Evolutionary conservation across 805 yeast genomes (phyloP), one percentile per base, ranked within the genome.

Genomic region (Hanseniaspora osmophila): DNA sequence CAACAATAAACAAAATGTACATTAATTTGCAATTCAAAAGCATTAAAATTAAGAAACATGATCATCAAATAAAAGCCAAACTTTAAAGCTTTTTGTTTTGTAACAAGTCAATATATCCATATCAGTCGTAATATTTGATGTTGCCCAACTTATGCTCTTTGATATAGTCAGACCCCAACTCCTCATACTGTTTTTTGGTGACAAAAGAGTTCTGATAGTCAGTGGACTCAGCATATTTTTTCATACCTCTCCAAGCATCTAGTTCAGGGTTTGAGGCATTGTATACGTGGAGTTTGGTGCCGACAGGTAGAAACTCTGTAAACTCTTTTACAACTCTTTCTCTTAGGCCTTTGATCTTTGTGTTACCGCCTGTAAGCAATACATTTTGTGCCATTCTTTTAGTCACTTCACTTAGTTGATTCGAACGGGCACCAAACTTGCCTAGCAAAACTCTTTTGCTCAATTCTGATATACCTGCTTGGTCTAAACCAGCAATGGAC

Each of bases 181-280:
- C 98, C 40, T 80, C 81, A 57, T 86, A 92, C 50, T 88, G 95
- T 46, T 70, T 63, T 51, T 71, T 75, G 0, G 92, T 72, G 19
- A 90, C 67, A 48, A 70, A 76, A 10, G 75, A 65, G 1, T 63
- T 52, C 27, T 66, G 54, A 35, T 72, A 69, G 15, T 69, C 75
- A 1, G 63, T 69, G 18, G 72, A 68, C 2, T 54, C 54, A 6
- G 88, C 67, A 84, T 95, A 84, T 54, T 74, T 73, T 11, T 84
- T 78, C 94, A 92, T 87, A 29, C 98, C 98, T 55, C 70, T 79
- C 97, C 98, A 92, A 1, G 96, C 76, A 61, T 90, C 98, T 30
- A 74, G 56, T 1, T 74, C 52, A 1, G 95, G 90, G 58, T 84
- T 78, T 2, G 61, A 51, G 0, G 95, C 92, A 15, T 63, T 57